A percentile compares a stretch with the other conserved stretches of the same genome.
phyloP scores from a whole-genome alignment of 164 flowering plant genomes.

The Stephania yunnanensis region DNA sequence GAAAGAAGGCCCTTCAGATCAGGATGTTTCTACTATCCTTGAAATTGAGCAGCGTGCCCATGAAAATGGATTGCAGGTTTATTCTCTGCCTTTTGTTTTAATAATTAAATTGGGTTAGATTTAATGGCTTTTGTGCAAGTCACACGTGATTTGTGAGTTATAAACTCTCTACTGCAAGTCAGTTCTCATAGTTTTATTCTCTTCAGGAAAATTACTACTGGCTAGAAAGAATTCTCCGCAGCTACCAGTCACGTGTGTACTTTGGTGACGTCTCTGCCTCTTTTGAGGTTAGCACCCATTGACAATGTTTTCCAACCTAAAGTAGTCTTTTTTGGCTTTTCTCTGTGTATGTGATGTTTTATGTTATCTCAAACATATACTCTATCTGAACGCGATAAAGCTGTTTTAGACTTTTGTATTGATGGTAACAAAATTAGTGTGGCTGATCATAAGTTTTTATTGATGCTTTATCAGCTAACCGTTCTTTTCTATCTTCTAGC shows the following conservation, averaged over 20 bases:
- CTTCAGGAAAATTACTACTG: conserved; percentile 85
- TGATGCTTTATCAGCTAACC: no score
- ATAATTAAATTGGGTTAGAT: neutral
- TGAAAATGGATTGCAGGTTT: conserved; percentile 92
- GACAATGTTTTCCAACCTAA: neutral
- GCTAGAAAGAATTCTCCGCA: conserved; percentile 79
- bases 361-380: neutral
- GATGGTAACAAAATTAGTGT: neutral
- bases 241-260: conserved; percentile 84
- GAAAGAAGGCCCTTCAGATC: conserved; percentile 74
- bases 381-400: neutral
- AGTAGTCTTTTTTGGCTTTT: neutral
- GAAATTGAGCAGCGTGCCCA: conserved; percentile 98
- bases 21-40: conserved; percentile 76
- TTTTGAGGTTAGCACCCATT: conserved; percentile 47
- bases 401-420: neutral
- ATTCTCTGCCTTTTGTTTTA: neutral
- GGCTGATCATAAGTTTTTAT: no score
- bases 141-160: neutral
- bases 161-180: neutral
- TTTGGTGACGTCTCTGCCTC: conserved; percentile 66
- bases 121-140: neutral
- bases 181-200: conserved; percentile 9
- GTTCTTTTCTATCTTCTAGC: neutral
- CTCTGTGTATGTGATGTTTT: neutral